Conservation (phyloP, 83 land plant genomes). For the Picea abies region DNA sequence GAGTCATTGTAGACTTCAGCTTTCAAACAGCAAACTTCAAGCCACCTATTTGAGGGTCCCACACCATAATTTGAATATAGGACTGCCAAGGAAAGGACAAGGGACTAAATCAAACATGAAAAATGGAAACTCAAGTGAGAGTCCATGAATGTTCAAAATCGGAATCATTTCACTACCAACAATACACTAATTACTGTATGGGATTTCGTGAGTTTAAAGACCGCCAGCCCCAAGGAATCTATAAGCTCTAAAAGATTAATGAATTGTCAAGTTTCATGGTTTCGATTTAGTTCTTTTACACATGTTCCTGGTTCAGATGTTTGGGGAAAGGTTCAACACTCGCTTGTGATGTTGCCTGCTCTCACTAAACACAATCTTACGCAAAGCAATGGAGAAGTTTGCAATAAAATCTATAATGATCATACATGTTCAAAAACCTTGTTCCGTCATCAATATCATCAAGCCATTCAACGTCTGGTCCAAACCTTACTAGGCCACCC, state of each 20-base stretch:
- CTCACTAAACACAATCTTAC: too few species aligned
- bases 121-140: too few species aligned
- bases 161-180: too few species aligned
- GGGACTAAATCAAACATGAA: background rate
- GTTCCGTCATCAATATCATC: constrained; percentile 44
- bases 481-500: constrained; percentile 82
- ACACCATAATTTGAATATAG: too few species aligned
- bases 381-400: background rate
- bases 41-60: background rate
- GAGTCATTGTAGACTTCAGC: background rate
- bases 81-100: background rate
- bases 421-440: constrained; percentile 60
- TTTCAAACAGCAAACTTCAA: background rate
- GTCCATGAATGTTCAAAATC: too few species aligned
- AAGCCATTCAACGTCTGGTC: constrained; percentile 99
- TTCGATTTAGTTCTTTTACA: background rate
- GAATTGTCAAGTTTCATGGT: background rate
- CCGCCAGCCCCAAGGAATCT: too few species aligned
- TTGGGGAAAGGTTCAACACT: background rate
- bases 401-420: constrained; percentile 9
- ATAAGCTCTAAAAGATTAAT: background rate
- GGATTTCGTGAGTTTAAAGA: too few species aligned
- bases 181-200: too few species aligned
- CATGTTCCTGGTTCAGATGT: background rate
- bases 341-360: background rate